These are phyloP conservation scores for Nepenthes alata DNA, from an alignment of 179 eudicot genomes.

Conservation along the genomic window DNA sequence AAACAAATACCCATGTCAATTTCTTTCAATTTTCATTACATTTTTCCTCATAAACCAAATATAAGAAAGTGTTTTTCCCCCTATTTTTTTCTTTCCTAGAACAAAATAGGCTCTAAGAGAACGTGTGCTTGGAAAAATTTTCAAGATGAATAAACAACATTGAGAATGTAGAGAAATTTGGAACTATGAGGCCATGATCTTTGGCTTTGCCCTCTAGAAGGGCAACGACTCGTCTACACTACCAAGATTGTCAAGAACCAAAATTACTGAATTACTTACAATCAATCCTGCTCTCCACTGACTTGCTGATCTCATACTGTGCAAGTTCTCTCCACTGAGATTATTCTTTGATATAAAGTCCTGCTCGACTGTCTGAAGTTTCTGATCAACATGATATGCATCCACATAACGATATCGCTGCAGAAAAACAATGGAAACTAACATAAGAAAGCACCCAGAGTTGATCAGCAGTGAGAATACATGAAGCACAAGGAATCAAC, in stretches of 20 bases:
- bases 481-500: not conserved
- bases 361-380: conserved; percentile 56
- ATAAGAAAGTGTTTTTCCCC: no score
- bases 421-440: conserved; percentile 6
- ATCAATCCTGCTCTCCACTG: conserved; percentile 83
- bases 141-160: no score
- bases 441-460: conserved; percentile 2
- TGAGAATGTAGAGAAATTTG: no score
- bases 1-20: no score
- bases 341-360: conserved; percentile 45
- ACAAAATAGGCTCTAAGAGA: no score
- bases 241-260: not conserved
- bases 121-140: no score
- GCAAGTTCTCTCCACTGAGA: conserved; percentile 29
- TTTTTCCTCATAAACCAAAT: no score
- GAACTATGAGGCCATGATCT: no score
- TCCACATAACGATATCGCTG: conserved; percentile 80
- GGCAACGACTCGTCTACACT: not conserved
- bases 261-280: conserved; percentile 41
- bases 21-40: no score
- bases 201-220: no score
- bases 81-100: no score
- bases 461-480: not conserved
- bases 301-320: conserved; percentile 39
- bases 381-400: conserved; percentile 68